Evolutionary conservation across 441 rosid species (phyloP), one percentile per base, ranked within the genome.

Genomic region (Adansonia gregorii): DNA sequence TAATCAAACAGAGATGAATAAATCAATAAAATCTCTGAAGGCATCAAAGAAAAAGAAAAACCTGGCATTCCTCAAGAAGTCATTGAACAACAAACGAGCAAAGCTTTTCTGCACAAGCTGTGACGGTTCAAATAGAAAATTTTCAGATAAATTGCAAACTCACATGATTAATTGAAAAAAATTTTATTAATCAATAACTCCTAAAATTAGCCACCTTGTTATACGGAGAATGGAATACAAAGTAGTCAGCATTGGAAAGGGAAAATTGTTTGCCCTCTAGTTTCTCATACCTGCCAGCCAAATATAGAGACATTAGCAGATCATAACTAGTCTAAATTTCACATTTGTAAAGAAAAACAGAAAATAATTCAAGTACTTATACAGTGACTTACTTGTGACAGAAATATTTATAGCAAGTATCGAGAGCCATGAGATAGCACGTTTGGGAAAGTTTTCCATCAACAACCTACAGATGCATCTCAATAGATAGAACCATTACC

Each of bases 41-140:
- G 27, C 67, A 63, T 15, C 68, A 54, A 43, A 79, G 76, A 70
- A 78, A 82, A 54, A 77, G 19, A 49, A 39, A 73, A 69, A 90
- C 99, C 99, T 90, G 78, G 94, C 93, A 82, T 89, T 89, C 80
- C 94, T 92, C 79, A 85, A 55, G 83, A 87, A 90, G 85, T 95
- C 99, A 73, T 94, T 89, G 85, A 85, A 95, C 78, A 91, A 52
- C 84, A 95, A 84, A 65, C 99, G 94, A 74, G 98, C 93, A 84
- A 95, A 95, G 84, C 99, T 95, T 86, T 95, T 95, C 84, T 95
- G 99, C 66, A 95, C 99, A 86, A 95, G 99, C 98, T 94, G 93
- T 87, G 83, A 73, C 8, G 71, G 76, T 75, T 46, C 60, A 73
- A 81, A 76, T 41, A 27, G 61, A 79, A 69, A 78, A 77, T 67